These are phyloP conservation scores for Galeopsis tetrahit DNA, from an alignment of 257 asterid genomes.

Conservation along the genomic window DNA sequence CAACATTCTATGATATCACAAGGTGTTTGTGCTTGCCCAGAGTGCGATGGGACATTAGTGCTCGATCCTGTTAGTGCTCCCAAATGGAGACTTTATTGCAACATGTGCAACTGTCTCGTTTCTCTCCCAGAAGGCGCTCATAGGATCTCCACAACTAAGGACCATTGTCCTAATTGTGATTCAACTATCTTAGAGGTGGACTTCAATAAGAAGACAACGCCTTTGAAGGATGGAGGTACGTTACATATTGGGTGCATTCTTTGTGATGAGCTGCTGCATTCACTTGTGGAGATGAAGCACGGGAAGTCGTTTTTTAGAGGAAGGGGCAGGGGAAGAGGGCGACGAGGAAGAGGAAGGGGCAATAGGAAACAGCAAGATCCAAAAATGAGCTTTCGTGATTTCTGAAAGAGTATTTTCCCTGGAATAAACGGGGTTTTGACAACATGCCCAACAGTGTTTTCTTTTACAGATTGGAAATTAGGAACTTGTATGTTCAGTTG, in stretches of 20 bases:
- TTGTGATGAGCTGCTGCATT: constrained; percentile 83
- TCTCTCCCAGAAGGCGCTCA: constrained; percentile 92
- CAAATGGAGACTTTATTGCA: constrained; percentile 86
- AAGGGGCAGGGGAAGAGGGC: constrained; percentile 70
- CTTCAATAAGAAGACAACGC: constrained; percentile 88
- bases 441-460: too few species aligned
- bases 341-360: constrained; percentile 57
- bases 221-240: constrained; percentile 76
- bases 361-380: constrained; percentile 68
- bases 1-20: constrained; percentile 79
- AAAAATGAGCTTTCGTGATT: constrained; percentile 90
- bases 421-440: background rate
- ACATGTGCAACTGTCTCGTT: constrained; percentile 85
- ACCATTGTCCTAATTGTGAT: constrained; percentile 79
- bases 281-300: constrained; percentile 85
- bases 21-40: constrained; percentile 96
- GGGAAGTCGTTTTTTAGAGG: constrained; percentile 71
- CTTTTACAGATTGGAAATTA: too few species aligned
- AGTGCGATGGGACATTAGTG: constrained; percentile 84
- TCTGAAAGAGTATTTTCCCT: constrained; percentile 36
- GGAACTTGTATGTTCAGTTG: background rate
- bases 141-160: constrained; percentile 70
- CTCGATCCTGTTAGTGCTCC: constrained; percentile 93
- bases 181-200: constrained; percentile 86
- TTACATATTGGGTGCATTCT: constrained; percentile 80